phyloP scores from a whole-genome alignment of 441 rosid genomes.

The Croton setiger region DNA sequence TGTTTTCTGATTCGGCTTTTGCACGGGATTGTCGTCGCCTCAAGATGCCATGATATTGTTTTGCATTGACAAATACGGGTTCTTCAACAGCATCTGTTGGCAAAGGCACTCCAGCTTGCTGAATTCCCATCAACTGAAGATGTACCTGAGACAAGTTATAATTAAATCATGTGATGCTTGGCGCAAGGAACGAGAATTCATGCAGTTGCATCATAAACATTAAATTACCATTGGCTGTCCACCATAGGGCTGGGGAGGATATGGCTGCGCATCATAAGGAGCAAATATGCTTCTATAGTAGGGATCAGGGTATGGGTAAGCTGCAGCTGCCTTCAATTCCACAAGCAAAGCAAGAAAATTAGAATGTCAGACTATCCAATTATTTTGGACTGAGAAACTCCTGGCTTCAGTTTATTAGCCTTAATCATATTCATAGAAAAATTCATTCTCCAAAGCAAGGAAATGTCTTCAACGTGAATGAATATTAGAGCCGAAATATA shows the following conservation, averaged over 20 bases:
- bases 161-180: not conserved
- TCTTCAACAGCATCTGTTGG: conserved; percentile 91
- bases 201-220: not conserved
- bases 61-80: conserved; percentile 94
- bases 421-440: not conserved
- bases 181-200: not conserved
- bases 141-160: conserved; percentile 51
- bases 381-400: not conserved
- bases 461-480: not conserved
- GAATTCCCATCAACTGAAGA: conserved; percentile 91
- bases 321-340: conserved; percentile 56
- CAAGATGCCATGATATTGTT: conserved; percentile 91
- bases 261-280: conserved; percentile 65
- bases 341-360: conserved; percentile 27
- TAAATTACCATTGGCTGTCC: conserved; percentile 65
- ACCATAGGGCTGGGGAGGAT: conserved; percentile 72
- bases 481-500: conserved; percentile 1
- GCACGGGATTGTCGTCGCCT: conserved; percentile 93
- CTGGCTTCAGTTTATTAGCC: conserved; percentile 5
- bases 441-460: conserved; percentile 6
- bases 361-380: conserved; percentile 13
- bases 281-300: conserved; percentile 91
- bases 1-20: conserved; percentile 74
- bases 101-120: conserved; percentile 93
- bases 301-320: conserved; percentile 90